Percentiles rank a stretch among this genome's conserved stretches.
Conservation (phyloP, 139 green algal species). For the Trebouxia sp. region DNA sequence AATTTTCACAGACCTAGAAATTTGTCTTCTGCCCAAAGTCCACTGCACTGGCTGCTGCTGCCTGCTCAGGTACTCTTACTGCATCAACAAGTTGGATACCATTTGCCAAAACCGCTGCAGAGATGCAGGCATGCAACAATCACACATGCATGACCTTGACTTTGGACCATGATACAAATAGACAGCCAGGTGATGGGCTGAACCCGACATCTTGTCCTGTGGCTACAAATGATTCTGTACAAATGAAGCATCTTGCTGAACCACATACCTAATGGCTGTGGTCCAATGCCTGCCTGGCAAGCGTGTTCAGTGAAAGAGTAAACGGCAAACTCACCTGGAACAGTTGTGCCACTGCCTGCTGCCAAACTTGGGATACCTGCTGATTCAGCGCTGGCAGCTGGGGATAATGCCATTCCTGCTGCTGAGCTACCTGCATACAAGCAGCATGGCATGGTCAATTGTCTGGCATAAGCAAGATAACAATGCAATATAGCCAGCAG, state of each 20-base stretch:
- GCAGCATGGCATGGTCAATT: neutral
- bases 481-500: neutral
- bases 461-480: neutral
- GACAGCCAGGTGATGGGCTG: no score
- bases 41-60: neutral
- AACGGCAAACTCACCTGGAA: slow-evolving; percentile 10
- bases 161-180: no score
- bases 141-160: no score
- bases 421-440: neutral
- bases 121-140: no score
- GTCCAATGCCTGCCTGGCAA: no score
- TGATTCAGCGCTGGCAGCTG: neutral
- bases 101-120: no score
- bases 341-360: neutral
- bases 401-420: neutral
- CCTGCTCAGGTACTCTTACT: neutral
- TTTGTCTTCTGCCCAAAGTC: neutral
- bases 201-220: no score
- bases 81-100: no score
- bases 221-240: no score
- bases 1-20: neutral
- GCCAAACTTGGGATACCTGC: neutral
- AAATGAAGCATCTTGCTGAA: no score
- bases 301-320: no score
- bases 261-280: no score